These are phyloP conservation scores for Astrothelium macrocarpum DNA, from an alignment of 495 filamentous ascomycete genomes.

Conservation along the genomic window DNA sequence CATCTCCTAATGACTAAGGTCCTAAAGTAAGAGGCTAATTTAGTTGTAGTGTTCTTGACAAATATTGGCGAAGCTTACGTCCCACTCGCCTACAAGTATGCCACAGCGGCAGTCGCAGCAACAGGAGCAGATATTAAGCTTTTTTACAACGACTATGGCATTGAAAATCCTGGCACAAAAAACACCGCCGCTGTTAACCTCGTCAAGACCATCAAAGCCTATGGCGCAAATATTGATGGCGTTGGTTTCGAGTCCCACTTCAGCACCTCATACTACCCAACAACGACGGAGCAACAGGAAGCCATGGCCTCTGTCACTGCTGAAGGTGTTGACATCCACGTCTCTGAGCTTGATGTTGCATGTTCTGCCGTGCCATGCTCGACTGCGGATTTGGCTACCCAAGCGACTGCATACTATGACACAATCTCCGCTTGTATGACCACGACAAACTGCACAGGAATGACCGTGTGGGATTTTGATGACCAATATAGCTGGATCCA, in stretches of 20 bases:
- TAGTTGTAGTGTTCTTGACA: slow-evolving; percentile 17
- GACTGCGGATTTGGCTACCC: slow-evolving; percentile 40
- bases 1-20: slow-evolving; percentile 22
- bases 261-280: slow-evolving; percentile 46
- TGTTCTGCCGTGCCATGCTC: slow-evolving; percentile 32
- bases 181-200: slow-evolving; percentile 39
- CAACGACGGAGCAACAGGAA: neutral
- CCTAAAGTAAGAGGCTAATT: slow-evolving; percentile 17
- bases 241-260: slow-evolving; percentile 57
- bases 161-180: slow-evolving; percentile 45
- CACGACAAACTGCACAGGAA: slow-evolving; percentile 49
- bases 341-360: slow-evolving; percentile 34
- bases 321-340: slow-evolving; percentile 45
- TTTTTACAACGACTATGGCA: slow-evolving; percentile 60
- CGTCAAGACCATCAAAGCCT: slow-evolving; percentile 42
- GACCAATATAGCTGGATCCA: slow-evolving; percentile 37
- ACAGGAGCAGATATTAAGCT: slow-evolving; percentile 39
- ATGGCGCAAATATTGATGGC: slow-evolving; percentile 50
- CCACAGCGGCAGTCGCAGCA: slow-evolving; percentile 42
- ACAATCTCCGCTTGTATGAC: slow-evolving; percentile 49
- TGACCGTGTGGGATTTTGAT: slow-evolving; percentile 57
- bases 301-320: slow-evolving; percentile 1
- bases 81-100: slow-evolving; percentile 32
- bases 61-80: slow-evolving; percentile 24
- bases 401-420: slow-evolving; percentile 48